Evolutionary conservation across 1,284 basidiomycete species (phyloP).

Genomic region (Ceratobasidium theobromae): DNA sequence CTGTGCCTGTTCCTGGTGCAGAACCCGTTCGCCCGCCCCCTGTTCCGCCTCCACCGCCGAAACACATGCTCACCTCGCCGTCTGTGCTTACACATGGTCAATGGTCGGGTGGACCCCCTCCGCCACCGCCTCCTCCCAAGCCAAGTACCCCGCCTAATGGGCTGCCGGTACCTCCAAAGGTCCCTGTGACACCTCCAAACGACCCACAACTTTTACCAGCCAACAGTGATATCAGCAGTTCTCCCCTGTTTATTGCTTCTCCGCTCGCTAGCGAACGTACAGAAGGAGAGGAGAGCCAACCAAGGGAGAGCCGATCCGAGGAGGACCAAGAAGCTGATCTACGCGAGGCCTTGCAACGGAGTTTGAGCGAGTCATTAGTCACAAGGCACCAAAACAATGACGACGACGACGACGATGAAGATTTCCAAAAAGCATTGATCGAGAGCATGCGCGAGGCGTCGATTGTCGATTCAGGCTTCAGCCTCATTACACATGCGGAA

Average conservation of each 20-base stretch:
- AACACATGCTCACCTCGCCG: constrained; percentile 8
- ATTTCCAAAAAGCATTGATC: background rate
- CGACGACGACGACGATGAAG: background rate
- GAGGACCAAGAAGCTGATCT: constrained; percentile 1
- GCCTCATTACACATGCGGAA: background rate
- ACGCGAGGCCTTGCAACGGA: constrained; percentile 6
- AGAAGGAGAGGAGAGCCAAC: background rate
- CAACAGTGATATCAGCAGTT: background rate
- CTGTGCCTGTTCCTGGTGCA: background rate
- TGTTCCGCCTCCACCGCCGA: background rate
- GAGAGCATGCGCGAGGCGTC: background rate
- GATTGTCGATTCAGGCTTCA: background rate
- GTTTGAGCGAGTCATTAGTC: background rate
- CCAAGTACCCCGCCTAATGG: background rate
- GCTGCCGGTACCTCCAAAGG: background rate
- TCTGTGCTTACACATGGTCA: background rate
- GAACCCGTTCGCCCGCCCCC: background rate
- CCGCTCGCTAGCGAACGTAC: background rate
- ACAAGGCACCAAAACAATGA: no score
- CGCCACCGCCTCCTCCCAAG: background rate
- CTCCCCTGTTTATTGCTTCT: background rate
- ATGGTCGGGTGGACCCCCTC: constrained; percentile 4
- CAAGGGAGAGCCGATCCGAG: background rate
- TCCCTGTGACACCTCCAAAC: background rate
- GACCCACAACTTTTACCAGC: background rate